phyloP scores from a whole-genome alignment of 2,329 filamentous ascomycete species.

The Nemania sp. region DNA sequence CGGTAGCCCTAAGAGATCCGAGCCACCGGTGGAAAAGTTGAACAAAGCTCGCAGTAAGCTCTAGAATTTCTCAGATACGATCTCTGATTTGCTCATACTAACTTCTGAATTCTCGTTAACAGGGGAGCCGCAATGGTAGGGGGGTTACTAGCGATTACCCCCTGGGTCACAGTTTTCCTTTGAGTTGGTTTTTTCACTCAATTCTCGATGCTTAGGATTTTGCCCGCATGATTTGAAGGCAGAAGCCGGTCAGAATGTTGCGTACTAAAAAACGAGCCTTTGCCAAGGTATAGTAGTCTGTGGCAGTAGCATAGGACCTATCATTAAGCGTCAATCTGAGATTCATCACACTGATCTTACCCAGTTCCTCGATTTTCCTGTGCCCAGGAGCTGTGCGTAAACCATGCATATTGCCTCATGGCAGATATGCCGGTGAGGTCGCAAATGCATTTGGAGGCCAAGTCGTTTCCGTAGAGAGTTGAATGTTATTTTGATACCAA shows the following conservation, averaged over 20 bases:
- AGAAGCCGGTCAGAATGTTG: not conserved
- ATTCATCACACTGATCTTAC: not conserved
- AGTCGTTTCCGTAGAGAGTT: constrained; percentile 17
- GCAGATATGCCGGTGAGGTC: not conserved
- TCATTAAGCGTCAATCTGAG: not conserved
- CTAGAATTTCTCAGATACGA: not conserved
- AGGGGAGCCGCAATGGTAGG: constrained; percentile 12
- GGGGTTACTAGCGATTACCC: not conserved
- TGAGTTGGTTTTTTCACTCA: too few relatives aligned
- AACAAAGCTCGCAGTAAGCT: not conserved
- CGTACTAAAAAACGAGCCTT: not conserved
- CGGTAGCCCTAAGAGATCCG: constrained; percentile 30
- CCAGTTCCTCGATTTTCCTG: not conserved
- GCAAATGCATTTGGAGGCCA: too few relatives aligned
- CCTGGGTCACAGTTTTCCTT: too few relatives aligned
- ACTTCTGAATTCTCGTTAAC: too few relatives aligned
- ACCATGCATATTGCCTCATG: not conserved
- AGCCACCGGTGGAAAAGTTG: not conserved
- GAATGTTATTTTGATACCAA: constrained; percentile 22
- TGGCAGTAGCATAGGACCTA: not conserved
- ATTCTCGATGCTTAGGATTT: too few relatives aligned
- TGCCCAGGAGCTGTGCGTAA: not conserved
- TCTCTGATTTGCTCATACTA: constrained; percentile 1
- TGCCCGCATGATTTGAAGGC: not conserved
- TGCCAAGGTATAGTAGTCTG: not conserved